Evolutionary conservation across 1,284 basidiomycete species (phyloP), one percentile per base, ranked within the genome.

Genomic region (Cutaneotrichosporon spelunceum): DNA sequence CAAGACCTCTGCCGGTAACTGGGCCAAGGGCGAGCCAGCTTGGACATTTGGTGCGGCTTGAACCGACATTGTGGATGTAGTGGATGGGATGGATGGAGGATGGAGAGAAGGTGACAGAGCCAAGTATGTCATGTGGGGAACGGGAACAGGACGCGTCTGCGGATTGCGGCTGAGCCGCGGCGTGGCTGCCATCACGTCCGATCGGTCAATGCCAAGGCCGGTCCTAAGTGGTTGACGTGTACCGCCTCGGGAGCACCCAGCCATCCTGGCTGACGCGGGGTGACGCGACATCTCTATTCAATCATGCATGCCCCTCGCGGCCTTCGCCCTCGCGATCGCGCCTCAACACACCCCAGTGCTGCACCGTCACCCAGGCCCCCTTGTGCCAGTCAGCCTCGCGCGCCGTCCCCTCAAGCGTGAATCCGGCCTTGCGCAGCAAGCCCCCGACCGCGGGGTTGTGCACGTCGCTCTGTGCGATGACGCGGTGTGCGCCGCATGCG

Each of bases 1-100:
- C 1, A 66, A 23, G 10, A 66, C 21, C 48, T 66, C 65, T 10
- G 54, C 47, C 7, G 65, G 65, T 11, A 66, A 42, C 24, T 45
- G 29, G 9, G 59, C 57, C 8, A 66, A 42, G n/a, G 27, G 42
- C n/a, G 57, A 53, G 4, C 23, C 56, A 4, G 36, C 19, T 36
- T 62, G 60, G n/a, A 14, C 21, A 44, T 62, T 53, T 14, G 29
- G 27, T 24, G 23, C 16, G 13, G 45, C 26, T 1, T 13, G 2
- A 16, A n/a, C 19, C 2, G 53, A n/a, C 59, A 55, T 60, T 19
- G 39, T 30, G 49, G 14, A 24, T 16, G 47, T 3, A 13, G 47
- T 6, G 6, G 23, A 24, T 24, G 21, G 14, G 34, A 36, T 42
- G 39, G 7, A 6, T 7, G 16, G 19, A n/a, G 39, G 19, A 42